Percentiles rank a stretch among this genome's conserved stretches.
These are phyloP conservation scores for Tolypocladium pustulatum DNA, from an alignment of 2,329 filamentous ascomycete species.

Conservation along the genomic window DNA sequence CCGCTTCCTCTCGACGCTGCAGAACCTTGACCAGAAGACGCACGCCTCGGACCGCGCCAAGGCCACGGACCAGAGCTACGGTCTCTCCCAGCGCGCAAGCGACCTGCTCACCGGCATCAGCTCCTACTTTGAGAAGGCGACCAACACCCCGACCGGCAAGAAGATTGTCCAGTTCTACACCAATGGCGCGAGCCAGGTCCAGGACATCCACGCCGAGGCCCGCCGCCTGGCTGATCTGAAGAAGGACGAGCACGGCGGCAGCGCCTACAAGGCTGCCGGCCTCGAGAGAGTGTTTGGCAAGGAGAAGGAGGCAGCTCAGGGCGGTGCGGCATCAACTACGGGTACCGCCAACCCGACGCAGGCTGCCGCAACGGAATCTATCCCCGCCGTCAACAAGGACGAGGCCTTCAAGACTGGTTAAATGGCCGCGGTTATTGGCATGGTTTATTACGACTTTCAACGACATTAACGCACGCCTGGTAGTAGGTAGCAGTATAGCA, in stretches of 20 bases:
- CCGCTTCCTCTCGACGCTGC: constrained; percentile 68
- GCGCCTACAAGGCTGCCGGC: constrained; percentile 48
- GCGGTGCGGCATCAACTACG: constrained; percentile 5
- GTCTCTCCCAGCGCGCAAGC: constrained; percentile 63
- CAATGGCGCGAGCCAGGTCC: constrained; percentile 74
- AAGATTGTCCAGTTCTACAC: constrained; percentile 83
- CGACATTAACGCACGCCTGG: background rate
- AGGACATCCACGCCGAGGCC: constrained; percentile 90
- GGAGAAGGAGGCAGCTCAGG: constrained; percentile 28
- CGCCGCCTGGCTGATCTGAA: constrained; percentile 81
- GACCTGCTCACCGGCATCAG: constrained; percentile 53
- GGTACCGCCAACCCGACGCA: background rate
- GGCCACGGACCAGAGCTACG: constrained; percentile 75
- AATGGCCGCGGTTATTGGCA: background rate
- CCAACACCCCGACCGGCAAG: constrained; percentile 77
- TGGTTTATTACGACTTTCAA: background rate
- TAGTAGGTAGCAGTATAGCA: background rate
- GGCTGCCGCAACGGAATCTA: constrained; percentile 1
- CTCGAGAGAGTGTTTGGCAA: constrained; percentile 48
- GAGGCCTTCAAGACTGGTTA: constrained; percentile 12
- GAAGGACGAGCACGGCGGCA: constrained; percentile 51
- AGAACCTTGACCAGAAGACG: constrained; percentile 72
- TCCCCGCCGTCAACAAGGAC: constrained; percentile 12
- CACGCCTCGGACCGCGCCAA: constrained; percentile 81
- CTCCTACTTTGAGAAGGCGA: constrained; percentile 93